Base-by-base conservation (phyloP, 2,329 filamentous ascomycete genomes). In the Neonectria ditissima region DNA sequence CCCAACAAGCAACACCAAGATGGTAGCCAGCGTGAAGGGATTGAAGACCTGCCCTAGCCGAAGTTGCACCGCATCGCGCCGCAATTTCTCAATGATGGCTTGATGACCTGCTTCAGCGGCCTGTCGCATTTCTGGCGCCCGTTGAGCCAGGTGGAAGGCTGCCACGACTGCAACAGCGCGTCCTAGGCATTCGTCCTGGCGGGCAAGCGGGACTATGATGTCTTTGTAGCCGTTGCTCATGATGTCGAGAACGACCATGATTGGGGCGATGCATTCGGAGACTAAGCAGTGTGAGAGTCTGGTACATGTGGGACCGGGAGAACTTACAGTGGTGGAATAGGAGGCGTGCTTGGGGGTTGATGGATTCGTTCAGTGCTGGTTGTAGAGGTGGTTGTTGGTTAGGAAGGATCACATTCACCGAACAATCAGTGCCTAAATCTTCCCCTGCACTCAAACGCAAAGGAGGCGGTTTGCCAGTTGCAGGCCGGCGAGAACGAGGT, bases 181-280 rank as follows among this genome's bases (percentile, higher is more conserved):
- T 22, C 72, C 72, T 0, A 81, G 72, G 0, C 78, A 68, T 1
- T 75, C 68, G 18, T 81, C 74, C 20, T 80, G 73, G 10, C 75
- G 72, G 0, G 80, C 80, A n/a, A 81, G 75, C 2, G 80, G 79
- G 2, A 81, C 69, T 7, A 81, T 74, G 11, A 80, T 59, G 6
- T 80, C 69, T 24, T 79, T 71, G 44, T 81, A 81, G 14, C 79
- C 80, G 39, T 81, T 81, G 9, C 63, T 70, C 0, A 69, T 52
- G 5, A 66, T 73, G 57, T 81, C 79, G 10, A 80, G 64, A 0
- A 81, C 74, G 1, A 81, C 78, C 79, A 81, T 81, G 20, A 76
- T 73, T 1, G 78, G 75, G 0, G 80, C 79, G 10, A 81, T 74
- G 11, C 59, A 73, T 18, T 77, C 69, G 4, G 79, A 77, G 47